Evolutionary conservation across 2,329 filamentous ascomycete genomes (phyloP), one percentile per base, ranked within the genome.

Genomic region (Pseudogymnoascus sp.): DNA sequence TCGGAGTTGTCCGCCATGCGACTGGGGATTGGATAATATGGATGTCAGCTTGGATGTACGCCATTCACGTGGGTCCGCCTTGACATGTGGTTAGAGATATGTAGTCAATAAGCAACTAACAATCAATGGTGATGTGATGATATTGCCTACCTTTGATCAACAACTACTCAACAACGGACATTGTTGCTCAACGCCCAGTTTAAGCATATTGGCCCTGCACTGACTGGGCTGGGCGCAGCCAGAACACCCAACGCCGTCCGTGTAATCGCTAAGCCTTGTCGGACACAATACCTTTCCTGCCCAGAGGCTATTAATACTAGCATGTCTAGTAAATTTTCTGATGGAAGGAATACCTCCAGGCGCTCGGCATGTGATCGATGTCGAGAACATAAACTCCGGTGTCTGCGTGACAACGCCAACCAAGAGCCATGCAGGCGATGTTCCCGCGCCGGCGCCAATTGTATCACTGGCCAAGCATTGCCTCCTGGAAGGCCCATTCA

Each of bases 311-410:
- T 52, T 30, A n/a, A 28, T 52, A 5, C 45, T 30, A 52, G 23
- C n/a, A 52, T 52, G 45, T 52, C 45, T 30, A 28, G 25, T 52
- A 52, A 5, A 16, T 16, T 16, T 52, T 52, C 4, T 30, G 25
- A 52, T 8, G 45, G 45, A 52, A 52, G 14, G 25, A 52, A 52
- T 52, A 30, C 23, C 23, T 30, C 45, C 14, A 52, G 45, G 8
- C 45, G 45, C 45, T 52, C 45, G 45, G 45, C 45, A 30, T 52
- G 45, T n/a, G 45, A 52, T 52, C 45, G 45, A 52, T 52, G 45
- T 30, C 45, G 45, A 52, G 45, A 52, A 30, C 45, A 52, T 52
- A 52, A 52, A 28, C 45, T 52, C 8, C 25, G 45, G 23, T 52
- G 45, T 30, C 25, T 52, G 14, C 45, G 45, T 16, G 45, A 52